Percentiles rank a stretch among this genome's conserved stretches.
Conservation (phyloP, 495 filamentous ascomycete species). For the Paragyromitra xinjiangensis region DNA sequence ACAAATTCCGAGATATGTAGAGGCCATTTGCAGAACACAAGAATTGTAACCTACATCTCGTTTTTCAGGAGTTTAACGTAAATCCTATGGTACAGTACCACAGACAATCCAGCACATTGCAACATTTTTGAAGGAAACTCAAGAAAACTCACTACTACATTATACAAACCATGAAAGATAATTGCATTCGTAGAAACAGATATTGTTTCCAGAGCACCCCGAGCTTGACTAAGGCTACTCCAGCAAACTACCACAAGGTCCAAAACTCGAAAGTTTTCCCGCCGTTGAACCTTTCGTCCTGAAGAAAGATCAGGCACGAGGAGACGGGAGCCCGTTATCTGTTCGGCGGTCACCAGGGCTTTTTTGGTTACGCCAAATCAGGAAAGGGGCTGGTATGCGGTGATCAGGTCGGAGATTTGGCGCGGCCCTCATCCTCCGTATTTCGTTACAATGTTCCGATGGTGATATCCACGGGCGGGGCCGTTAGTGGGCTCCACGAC, state of each 20-base stretch:
- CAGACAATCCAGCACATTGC: too few species aligned
- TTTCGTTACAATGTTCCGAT: not conserved
- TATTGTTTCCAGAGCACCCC: too few species aligned
- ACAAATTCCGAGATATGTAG: too few species aligned
- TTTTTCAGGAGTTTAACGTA: too few species aligned
- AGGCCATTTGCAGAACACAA: too few species aligned
- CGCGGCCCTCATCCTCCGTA: not conserved
- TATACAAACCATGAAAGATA: too few species aligned
- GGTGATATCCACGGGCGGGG: not conserved
- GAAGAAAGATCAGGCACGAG: not conserved
- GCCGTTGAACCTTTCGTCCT: too few species aligned
- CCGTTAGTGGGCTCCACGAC: not conserved
- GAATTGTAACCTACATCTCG: too few species aligned
- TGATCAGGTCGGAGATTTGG: constrained; percentile 2
- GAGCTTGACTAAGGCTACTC: not conserved
- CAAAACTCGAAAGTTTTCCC: not conserved
- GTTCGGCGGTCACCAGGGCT: not conserved
- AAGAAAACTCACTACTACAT: too few species aligned
- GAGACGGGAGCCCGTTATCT: not conserved
- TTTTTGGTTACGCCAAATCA: not conserved
- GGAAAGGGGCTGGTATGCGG: not conserved
- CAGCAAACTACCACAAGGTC: not conserved
- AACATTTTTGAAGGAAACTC: too few species aligned
- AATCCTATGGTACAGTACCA: too few species aligned
- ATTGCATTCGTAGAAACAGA: too few species aligned